Conservation (phyloP, 257 asterid species). For the Solanum clarkiae region DNA sequence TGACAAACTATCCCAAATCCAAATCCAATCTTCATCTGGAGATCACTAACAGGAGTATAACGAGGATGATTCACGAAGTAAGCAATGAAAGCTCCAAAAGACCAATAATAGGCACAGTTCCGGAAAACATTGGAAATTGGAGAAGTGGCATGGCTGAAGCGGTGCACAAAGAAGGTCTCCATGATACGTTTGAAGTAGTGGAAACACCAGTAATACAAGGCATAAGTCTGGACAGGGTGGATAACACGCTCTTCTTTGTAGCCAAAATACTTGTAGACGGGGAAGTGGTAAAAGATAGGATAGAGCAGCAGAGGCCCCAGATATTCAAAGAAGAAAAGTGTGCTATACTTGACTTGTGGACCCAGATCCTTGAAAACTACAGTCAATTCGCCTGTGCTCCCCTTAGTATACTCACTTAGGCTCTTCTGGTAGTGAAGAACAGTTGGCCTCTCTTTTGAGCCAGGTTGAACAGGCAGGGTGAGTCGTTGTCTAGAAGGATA, state of each 20-base stretch:
- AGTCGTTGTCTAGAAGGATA: conserved; percentile 82
- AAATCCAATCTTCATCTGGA: conserved; percentile 83
- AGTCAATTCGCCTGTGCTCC: conserved; percentile 38
- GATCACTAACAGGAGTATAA: conserved; percentile 80
- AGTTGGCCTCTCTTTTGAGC: conserved; percentile 67
- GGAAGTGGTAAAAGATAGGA: conserved; percentile 69
- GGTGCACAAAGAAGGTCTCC: conserved; percentile 95
- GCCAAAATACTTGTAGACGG: conserved; percentile 56
- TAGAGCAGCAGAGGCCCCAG: conserved; percentile 82
- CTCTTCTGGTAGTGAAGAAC: conserved; percentile 61
- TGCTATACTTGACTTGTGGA: conserved; percentile 79
- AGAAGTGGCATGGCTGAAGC: conserved; percentile 97
- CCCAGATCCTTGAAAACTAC: conserved; percentile 91
- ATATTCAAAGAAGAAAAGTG: conserved; percentile 88
- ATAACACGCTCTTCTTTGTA: conserved; percentile 53
- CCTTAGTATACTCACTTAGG: conserved; percentile 57
- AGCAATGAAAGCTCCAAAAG: conserved; percentile 79
- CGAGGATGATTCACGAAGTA: conserved; percentile 85
- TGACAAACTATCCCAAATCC: conserved; percentile 79
- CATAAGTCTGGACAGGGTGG: conserved; percentile 85
- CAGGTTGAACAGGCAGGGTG: conserved; percentile 69
- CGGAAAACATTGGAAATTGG: conserved; percentile 83
- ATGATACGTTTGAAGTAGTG: conserved; percentile 87
- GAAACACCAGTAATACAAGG: conserved; percentile 85
- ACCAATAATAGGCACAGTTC: conserved; percentile 96